Conservation (phyloP, 2,329 filamentous ascomycete species). For the Stromatinia cepivora region DNA sequence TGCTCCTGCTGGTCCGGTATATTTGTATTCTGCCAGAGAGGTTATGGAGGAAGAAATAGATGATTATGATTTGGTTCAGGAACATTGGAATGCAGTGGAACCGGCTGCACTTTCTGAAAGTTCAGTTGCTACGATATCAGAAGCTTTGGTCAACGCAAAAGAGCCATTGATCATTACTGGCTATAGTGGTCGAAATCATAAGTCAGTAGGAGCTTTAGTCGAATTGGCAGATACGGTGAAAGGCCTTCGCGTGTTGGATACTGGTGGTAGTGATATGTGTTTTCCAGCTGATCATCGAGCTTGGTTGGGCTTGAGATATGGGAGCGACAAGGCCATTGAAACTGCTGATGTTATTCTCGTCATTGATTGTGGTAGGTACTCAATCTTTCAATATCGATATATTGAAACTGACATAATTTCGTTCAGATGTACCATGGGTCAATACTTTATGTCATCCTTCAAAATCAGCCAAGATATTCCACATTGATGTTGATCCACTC, state of each 20-base stretch:
- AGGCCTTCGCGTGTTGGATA: constrained; percentile 71
- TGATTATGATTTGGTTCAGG: constrained; percentile 57
- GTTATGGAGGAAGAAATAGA: constrained; percentile 70
- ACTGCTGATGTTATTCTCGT: constrained; percentile 83
- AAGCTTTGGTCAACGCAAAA: constrained; percentile 59
- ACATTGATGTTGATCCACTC: constrained; percentile 65
- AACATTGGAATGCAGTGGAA: constrained; percentile 60
- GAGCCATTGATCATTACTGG: constrained; percentile 70
- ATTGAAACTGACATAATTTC: not conserved
- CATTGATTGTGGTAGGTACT: constrained; percentile 61
- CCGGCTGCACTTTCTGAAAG: constrained; percentile 55
- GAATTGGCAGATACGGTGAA: constrained; percentile 66
- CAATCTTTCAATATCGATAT: not conserved
- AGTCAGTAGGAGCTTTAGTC: constrained; percentile 60
- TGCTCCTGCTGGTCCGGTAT: constrained; percentile 68
- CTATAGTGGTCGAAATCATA: constrained; percentile 69
- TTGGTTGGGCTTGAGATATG: constrained; percentile 71
- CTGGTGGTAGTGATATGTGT: constrained; percentile 77
- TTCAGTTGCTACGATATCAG: constrained; percentile 60
- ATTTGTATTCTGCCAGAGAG: constrained; percentile 65
- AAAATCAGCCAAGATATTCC: constrained; percentile 56
- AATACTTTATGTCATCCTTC: constrained; percentile 67
- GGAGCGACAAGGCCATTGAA: constrained; percentile 69
- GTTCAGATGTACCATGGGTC: constrained; percentile 82
- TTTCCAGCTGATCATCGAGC: constrained; percentile 70